phyloP scores from a whole-genome alignment of 1,139 yeast species.

The Geotrichum bryndzae region DNA sequence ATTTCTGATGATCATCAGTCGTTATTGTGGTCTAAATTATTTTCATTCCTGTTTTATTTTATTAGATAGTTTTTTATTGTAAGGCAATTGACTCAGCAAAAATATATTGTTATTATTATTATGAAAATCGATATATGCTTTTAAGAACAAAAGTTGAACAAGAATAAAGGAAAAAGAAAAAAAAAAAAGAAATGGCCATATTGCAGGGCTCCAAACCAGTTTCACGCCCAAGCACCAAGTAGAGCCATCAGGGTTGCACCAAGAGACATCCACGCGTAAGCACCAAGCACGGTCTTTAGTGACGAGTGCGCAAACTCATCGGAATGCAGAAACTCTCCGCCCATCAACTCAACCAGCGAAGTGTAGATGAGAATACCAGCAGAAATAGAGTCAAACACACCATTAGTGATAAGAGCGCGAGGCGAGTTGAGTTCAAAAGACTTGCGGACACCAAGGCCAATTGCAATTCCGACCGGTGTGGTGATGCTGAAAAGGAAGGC shows the following conservation, averaged over 20 bases:
- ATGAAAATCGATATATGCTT: too few species aligned
- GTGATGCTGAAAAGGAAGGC: conserved; percentile 57
- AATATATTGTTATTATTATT: too few species aligned
- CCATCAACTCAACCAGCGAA: conserved; percentile 87
- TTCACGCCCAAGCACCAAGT: conserved; percentile 78
- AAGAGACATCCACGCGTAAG: conserved; percentile 42
- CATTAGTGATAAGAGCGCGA: conserved; percentile 62
- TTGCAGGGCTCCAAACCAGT: not conserved
- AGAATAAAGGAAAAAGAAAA: not conserved
- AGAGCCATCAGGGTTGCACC: conserved; percentile 85
- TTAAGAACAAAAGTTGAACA: not conserved
- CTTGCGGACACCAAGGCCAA: conserved; percentile 76
- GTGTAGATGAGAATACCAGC: conserved; percentile 83
- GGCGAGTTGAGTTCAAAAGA: conserved; percentile 54
- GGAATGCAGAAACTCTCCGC: conserved; percentile 71
- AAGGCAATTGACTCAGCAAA: not conserved
- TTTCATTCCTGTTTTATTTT: too few species aligned
- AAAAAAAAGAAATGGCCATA: not conserved
- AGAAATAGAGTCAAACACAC: conserved; percentile 75
- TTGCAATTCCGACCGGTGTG: conserved; percentile 78
- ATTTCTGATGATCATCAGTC: too few species aligned
- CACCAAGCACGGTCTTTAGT: conserved; percentile 37
- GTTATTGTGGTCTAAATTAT: too few species aligned
- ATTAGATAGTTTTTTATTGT: too few species aligned
- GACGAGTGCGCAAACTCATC: conserved; percentile 28